phyloP scores from a whole-genome alignment of 306 rosid species.

The Gynostemma pentaphyllum region DNA sequence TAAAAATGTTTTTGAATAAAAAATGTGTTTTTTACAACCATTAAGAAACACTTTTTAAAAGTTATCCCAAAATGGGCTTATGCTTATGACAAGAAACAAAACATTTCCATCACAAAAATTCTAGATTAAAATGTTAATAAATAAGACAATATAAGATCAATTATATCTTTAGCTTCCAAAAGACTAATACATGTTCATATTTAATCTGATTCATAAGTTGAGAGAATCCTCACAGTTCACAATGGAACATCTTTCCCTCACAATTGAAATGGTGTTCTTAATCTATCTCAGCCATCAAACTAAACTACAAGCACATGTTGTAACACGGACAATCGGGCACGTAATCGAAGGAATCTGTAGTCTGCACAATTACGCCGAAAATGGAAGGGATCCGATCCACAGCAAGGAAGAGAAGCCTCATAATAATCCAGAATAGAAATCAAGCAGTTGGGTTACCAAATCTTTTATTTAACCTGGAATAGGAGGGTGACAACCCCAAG shows the following conservation, averaged over 20 bases:
- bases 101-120: no score
- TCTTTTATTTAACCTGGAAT: conserved; percentile 79
- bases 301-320: background rate
- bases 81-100: no score
- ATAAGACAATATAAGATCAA: no score
- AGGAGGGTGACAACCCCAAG: conserved; percentile 87
- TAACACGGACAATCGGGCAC: background rate
- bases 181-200: no score
- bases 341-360: background rate
- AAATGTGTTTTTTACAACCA: no score
- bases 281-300: background rate
- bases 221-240: background rate
- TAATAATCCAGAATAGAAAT: background rate
- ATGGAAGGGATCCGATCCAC: conserved; percentile 11
- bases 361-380: background rate
- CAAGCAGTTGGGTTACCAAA: conserved; percentile 62
- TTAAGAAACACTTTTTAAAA: no score
- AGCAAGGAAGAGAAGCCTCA: conserved; percentile 16
- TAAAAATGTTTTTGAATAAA: no score
- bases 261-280: background rate
- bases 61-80: no score
- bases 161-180: no score
- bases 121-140: no score
- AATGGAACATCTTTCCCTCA: background rate
- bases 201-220: background rate